Evolutionary conservation across 768 basidiomycete species (phyloP).

Genomic region (Auriscalpium microsporum): DNA sequence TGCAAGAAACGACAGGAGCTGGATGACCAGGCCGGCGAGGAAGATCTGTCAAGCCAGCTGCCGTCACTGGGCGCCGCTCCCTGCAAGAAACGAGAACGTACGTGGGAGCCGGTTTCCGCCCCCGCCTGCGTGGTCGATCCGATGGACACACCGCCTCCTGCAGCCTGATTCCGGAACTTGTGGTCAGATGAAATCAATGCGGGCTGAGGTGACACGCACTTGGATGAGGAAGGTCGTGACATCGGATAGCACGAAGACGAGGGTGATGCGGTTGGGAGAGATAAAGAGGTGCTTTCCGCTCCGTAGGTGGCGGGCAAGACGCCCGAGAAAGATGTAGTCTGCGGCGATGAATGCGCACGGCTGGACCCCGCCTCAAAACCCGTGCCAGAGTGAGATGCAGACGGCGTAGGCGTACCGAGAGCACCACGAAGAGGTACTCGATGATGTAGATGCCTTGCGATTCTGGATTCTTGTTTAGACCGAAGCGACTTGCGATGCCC

Average conservation of each 20-base stretch:
- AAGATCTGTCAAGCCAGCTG: not conserved
- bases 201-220: slow-evolving; percentile 20
- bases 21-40: slow-evolving; percentile 5
- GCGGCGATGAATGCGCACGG: slow-evolving; percentile 72
- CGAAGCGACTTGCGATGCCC: slow-evolving; percentile 50
- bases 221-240: slow-evolving; percentile 61
- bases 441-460: slow-evolving; percentile 44
- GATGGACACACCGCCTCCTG: slow-evolving; percentile 39
- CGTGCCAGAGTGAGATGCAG: not conserved
- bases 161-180: slow-evolving; percentile 26
- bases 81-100: slow-evolving; percentile 17
- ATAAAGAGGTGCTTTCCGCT: slow-evolving; percentile 43
- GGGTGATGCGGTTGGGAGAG: slow-evolving; percentile 39
- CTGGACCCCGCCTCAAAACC: slow-evolving; percentile 20
- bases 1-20: slow-evolving; percentile 10
- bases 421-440: slow-evolving; percentile 52
- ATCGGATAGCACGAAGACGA: slow-evolving; percentile 55
- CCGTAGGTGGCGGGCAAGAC: slow-evolving; percentile 42
- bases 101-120: slow-evolving; percentile 27
- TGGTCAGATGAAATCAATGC: no score
- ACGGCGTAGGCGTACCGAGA: slow-evolving; percentile 34
- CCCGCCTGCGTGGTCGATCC: slow-evolving; percentile 26
- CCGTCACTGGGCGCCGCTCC: no score
- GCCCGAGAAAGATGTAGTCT: slow-evolving; percentile 59
- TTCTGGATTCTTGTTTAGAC: slow-evolving; percentile 44